phyloP scores from a whole-genome alignment of 2,329 filamentous ascomycete species.

The Akanthomyces uredinophilus region DNA sequence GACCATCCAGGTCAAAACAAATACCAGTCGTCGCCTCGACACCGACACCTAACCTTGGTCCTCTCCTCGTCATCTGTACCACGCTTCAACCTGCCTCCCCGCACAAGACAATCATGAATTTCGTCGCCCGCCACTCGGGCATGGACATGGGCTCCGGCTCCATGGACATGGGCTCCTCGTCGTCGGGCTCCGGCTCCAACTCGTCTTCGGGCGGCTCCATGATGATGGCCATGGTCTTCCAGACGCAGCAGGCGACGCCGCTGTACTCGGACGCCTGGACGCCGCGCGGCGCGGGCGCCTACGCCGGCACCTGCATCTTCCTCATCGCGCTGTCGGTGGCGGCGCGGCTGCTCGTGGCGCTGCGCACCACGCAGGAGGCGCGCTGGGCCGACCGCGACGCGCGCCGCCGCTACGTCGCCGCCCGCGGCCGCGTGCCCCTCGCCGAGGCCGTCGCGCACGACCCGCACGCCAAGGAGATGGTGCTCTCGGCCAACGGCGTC shows the following conservation, averaged over 20 bases:
- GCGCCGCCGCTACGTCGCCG: conserved; percentile 70
- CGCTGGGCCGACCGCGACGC: conserved; percentile 67
- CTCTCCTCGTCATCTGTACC: background rate
- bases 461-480: conserved; percentile 57
- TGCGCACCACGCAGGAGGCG: conserved; percentile 58
- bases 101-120: background rate
- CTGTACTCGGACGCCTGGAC: conserved; percentile 66
- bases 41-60: background rate
- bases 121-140: conserved; percentile 5
- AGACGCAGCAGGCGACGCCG: conserved; percentile 43
- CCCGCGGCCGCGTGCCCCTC: conserved; percentile 58
- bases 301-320: conserved; percentile 90
- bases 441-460: conserved; percentile 55
- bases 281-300: conserved; percentile 62
- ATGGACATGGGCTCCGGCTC: conserved; percentile 2
- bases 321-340: conserved; percentile 69
- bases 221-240: conserved; percentile 53
- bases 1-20: background rate
- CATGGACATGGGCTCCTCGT: conserved; percentile 10
- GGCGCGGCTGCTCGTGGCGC: conserved; percentile 66
- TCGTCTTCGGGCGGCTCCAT: background rate
- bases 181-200: background rate
- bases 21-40: background rate
- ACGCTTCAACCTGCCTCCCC: background rate
- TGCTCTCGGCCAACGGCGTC: conserved; percentile 68